Conservation (phyloP, 2,329 filamentous ascomycete genomes). For the Lithohypha guttulata region DNA sequence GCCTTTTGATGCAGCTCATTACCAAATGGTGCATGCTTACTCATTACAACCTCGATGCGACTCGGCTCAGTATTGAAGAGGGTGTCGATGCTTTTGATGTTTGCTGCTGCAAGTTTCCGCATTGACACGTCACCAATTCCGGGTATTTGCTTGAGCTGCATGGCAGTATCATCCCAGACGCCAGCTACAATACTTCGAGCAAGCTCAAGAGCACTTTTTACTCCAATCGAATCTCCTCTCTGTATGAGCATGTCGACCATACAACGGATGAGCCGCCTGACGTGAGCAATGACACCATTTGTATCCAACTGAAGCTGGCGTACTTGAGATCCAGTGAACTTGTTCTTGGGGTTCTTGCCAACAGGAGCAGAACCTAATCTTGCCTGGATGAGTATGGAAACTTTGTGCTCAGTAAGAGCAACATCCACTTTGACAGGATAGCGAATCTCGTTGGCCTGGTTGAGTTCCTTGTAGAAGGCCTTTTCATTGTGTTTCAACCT, state of each 20-base stretch:
- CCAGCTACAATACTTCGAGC: slow-evolving; percentile 64
- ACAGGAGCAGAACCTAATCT: slow-evolving; percentile 58
- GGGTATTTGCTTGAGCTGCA: slow-evolving; percentile 74
- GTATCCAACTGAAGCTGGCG: slow-evolving; percentile 41
- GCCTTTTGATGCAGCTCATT: slow-evolving; percentile 55
- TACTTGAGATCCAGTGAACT: slow-evolving; percentile 41
- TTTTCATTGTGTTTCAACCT: slow-evolving; percentile 62
- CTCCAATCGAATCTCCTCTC: slow-evolving; percentile 54
- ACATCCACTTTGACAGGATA: slow-evolving; percentile 62
- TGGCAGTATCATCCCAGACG: slow-evolving; percentile 70
- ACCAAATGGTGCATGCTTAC: slow-evolving; percentile 75
- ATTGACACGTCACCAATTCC: slow-evolving; percentile 66
- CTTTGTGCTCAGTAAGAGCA: slow-evolving; percentile 58
- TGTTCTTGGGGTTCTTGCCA: slow-evolving; percentile 45
- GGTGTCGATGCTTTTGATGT: slow-evolving; percentile 60
- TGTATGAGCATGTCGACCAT: slow-evolving; percentile 62
- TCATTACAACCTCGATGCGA: slow-evolving; percentile 65
- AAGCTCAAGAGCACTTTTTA: slow-evolving; percentile 63
- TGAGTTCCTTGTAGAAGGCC: slow-evolving; percentile 58
- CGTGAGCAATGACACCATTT: slow-evolving; percentile 53
- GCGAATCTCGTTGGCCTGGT: slow-evolving; percentile 56
- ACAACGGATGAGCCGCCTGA: slow-evolving; percentile 61
- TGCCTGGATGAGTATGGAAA: slow-evolving; percentile 66
- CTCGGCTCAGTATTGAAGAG: slow-evolving; percentile 56
- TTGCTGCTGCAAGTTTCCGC: slow-evolving; percentile 60